Percentiles rank a stretch among this genome's conserved stretches.
These are phyloP conservation scores for Phycomyces nitens DNA, from an alignment of 192 early-diverging fungal genomes.

Conservation along the genomic window DNA sequence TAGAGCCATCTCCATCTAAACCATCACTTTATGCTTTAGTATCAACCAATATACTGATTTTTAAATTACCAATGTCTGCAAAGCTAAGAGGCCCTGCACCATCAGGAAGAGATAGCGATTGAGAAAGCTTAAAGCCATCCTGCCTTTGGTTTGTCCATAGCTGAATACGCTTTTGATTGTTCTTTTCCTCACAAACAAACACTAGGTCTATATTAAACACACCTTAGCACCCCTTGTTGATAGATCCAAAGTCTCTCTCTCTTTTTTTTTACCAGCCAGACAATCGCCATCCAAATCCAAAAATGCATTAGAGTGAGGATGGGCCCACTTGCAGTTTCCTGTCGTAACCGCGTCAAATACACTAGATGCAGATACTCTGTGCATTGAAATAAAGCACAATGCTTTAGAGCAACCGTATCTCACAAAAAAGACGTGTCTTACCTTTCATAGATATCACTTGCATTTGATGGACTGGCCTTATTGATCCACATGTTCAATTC, in stretches of 20 bases:
- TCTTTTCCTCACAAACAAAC: constrained; percentile 59
- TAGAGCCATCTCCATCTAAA: constrained; percentile 81
- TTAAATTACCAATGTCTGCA: constrained; percentile 72
- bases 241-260: too few relatives aligned
- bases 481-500: constrained; percentile 47
- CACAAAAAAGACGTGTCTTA: too few relatives aligned
- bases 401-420: not conserved
- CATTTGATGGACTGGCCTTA: constrained; percentile 16
- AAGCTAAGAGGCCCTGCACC: constrained; percentile 78
- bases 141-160: constrained; percentile 71
- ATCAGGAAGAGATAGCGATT: constrained; percentile 55
- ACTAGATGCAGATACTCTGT: constrained; percentile 18
- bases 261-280: constrained; percentile 53
- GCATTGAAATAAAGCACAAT: not conserved
- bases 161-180: constrained; percentile 50
- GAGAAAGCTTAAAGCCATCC: constrained; percentile 63
- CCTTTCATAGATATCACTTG: constrained; percentile 23
- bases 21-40: too few relatives aligned
- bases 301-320: constrained; percentile 91
- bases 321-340: constrained; percentile 57
- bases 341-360: constrained; percentile 15
- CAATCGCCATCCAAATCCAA: constrained; percentile 93
- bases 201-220: constrained; percentile 78
- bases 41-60: too few relatives aligned
- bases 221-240: too few relatives aligned